Evolutionary conservation across 441 rosid species (phyloP).

Genomic region (Gossypium davidsonii): DNA sequence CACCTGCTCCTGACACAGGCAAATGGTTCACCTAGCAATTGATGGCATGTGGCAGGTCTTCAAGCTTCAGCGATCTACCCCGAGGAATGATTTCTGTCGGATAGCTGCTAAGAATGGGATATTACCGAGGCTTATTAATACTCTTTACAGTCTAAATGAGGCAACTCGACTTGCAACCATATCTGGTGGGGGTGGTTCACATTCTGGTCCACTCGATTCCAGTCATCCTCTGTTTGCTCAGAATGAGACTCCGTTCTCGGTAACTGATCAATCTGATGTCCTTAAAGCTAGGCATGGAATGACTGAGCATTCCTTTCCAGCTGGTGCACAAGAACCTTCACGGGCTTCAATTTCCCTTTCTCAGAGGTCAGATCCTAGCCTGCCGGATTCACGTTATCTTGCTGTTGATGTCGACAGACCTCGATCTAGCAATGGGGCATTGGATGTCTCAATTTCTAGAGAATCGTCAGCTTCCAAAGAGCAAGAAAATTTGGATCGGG

Average conservation of each 20-base stretch:
- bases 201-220: constrained; percentile 72
- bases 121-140: constrained; percentile 76
- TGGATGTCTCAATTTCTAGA: constrained; percentile 35
- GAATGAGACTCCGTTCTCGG: constrained; percentile 41
- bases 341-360: constrained; percentile 57
- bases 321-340: constrained; percentile 53
- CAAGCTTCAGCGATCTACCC: constrained; percentile 90
- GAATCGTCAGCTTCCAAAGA: constrained; percentile 35
- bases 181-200: constrained; percentile 52
- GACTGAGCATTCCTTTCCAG: constrained; percentile 33
- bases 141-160: constrained; percentile 96
- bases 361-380: constrained; percentile 56
- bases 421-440: constrained; percentile 47
- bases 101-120: constrained; percentile 95
- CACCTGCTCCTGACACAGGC: constrained; percentile 56
- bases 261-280: constrained; percentile 48
- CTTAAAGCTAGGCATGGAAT: constrained; percentile 51
- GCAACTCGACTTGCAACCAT: constrained; percentile 78
- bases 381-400: constrained; percentile 42
- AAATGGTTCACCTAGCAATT: constrained; percentile 98
- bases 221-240: constrained; percentile 52
- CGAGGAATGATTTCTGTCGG: constrained; percentile 87
- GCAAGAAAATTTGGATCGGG: constrained; percentile 35
- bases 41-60: constrained; percentile 99
- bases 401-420: constrained; percentile 50